A percentile compares a stretch with the other conserved stretches of the same genome.
Conservation (phyloP, 768 basidiomycete genomes). For the Phaeolepiota aurea region DNA sequence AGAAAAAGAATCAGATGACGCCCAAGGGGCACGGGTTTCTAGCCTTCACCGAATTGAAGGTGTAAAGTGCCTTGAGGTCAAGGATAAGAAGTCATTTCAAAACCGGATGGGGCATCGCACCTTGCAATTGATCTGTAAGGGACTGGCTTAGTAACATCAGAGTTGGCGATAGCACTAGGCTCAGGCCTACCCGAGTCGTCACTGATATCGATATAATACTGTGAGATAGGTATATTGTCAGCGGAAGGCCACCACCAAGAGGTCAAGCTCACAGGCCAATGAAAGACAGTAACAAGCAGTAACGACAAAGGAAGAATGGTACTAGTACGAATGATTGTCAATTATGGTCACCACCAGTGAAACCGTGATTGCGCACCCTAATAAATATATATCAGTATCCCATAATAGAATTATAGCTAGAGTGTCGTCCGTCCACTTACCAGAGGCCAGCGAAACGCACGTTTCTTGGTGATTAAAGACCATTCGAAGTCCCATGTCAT, state of each 20-base stretch:
- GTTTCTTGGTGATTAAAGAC: conserved; percentile 49
- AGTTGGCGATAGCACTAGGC: no score
- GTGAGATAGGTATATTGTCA: not conserved
- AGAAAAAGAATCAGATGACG: no score
- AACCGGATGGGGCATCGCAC: conserved; percentile 26
- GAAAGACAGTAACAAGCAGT: conserved; percentile 62
- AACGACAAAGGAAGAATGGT: conserved; percentile 64
- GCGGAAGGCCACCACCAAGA: no score
- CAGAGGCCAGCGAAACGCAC: conserved; percentile 62
- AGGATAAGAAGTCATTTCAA: conserved; percentile 2
- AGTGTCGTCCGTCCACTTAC: conserved; percentile 28
- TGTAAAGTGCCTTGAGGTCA: conserved; percentile 46
- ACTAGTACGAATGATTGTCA: no score
- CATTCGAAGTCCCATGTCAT: conserved; percentile 59
- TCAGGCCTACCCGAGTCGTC: conserved; percentile 29
- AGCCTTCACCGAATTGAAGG: conserved; percentile 62
- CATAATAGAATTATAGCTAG: not conserved
- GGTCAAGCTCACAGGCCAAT: conserved; percentile 50
- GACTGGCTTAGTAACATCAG: not conserved
- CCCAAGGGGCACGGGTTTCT: no score
- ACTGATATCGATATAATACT: conserved; percentile 55
- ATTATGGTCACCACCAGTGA: no score
- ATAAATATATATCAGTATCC: no score
- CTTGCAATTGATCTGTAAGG: conserved; percentile 46
- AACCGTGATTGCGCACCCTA: no score